These are phyloP conservation scores for Penicillium capsulatum DNA, from an alignment of 2,329 filamentous ascomycete species.

Conservation along the genomic window DNA sequence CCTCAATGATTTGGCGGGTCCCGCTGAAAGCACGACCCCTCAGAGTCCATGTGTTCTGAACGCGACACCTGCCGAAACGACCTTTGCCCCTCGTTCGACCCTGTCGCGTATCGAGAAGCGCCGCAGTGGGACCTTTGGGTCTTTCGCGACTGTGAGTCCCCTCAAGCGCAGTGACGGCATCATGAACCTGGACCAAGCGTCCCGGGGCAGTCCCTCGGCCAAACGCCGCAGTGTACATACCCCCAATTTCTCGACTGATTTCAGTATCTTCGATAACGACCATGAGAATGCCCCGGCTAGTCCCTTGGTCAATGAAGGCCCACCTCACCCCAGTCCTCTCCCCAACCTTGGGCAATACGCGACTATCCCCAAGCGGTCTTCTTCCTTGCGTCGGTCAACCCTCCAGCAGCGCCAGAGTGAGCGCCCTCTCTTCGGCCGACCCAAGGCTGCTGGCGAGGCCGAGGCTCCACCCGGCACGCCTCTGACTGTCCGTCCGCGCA, in stretches of 20 bases:
- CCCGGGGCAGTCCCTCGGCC: constrained; percentile 77
- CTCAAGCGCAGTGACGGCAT: constrained; percentile 87
- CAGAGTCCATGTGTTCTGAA: constrained; percentile 40
- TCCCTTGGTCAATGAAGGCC: constrained; percentile 27
- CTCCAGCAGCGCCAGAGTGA: constrained; percentile 76
- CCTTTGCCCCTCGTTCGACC: constrained; percentile 34
- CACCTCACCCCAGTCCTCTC: constrained; percentile 31
- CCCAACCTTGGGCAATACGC: constrained; percentile 46
- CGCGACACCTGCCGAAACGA: constrained; percentile 24
- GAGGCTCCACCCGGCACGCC: constrained; percentile 54
- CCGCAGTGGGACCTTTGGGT: constrained; percentile 45
- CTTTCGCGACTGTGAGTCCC: constrained; percentile 65
- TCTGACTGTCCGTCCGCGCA: constrained; percentile 62
- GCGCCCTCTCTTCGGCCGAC: constrained; percentile 52
- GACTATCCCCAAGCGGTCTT: constrained; percentile 63
- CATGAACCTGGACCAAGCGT: constrained; percentile 78
- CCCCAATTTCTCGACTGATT: constrained; percentile 58
- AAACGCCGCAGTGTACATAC: constrained; percentile 87
- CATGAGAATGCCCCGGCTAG: constrained; percentile 25
- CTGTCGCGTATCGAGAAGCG: constrained; percentile 49
- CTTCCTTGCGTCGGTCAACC: constrained; percentile 79
- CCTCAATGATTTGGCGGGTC: constrained; percentile 28
- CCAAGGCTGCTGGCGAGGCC: constrained; percentile 31
- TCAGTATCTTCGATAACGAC: constrained; percentile 69
- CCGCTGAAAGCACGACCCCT: constrained; percentile 19